These are phyloP conservation scores for Alternaria ethzedia DNA, from an alignment of 2,329 filamentous ascomycete genomes.

Conservation along the genomic window DNA sequence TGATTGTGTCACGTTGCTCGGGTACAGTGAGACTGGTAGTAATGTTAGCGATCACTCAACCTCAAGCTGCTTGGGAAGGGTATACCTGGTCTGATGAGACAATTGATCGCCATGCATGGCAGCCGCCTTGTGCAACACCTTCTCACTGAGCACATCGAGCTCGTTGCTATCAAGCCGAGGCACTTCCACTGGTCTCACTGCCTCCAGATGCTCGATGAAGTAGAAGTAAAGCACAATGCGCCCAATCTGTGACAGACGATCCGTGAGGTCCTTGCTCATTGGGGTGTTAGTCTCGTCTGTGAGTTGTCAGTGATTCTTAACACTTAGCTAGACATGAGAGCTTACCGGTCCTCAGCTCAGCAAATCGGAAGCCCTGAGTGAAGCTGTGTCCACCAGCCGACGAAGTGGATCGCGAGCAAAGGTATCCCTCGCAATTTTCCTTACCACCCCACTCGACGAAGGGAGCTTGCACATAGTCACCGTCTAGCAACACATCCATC, in stretches of 20 bases:
- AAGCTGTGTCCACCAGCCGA: not conserved
- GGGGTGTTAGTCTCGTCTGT: not conserved
- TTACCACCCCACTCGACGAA: not conserved
- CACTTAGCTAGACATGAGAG: too few relatives aligned
- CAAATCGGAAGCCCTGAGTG: not conserved
- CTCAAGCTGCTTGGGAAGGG: not conserved
- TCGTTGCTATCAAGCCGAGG: not conserved
- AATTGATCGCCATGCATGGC: not conserved
- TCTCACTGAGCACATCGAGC: not conserved
- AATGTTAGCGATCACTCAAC: not conserved
- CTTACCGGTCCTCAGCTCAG: not conserved
- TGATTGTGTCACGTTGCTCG: not conserved
- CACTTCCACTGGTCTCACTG: not conserved
- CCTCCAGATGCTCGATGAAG: conserved; percentile 1
- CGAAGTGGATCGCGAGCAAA: not conserved
- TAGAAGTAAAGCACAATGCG: conserved; percentile 5
- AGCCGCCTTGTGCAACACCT: not conserved
- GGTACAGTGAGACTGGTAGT: not conserved
- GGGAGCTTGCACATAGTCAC: conserved; percentile 2
- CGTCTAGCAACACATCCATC: conserved; percentile 1
- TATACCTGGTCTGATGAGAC: not conserved
- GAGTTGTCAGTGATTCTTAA: too few relatives aligned
- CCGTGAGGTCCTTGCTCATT: not conserved
- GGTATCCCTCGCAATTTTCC: conserved; percentile 4
- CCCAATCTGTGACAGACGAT: not conserved